Conservation (phyloP, 257 asterid genomes). For the Cynanchum wilfordii region DNA sequence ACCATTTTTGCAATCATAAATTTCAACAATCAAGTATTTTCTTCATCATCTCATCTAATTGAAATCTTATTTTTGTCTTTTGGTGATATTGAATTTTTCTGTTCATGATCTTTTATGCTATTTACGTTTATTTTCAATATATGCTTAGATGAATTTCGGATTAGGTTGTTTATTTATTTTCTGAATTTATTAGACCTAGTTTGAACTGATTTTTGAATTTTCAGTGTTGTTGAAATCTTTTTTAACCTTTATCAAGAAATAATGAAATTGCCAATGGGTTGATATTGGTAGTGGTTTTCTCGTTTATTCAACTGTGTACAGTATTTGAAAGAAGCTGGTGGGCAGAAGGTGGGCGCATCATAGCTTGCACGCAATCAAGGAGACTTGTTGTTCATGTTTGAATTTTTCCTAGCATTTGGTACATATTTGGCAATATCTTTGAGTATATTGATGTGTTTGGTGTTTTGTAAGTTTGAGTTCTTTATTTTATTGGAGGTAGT, state of each 20-base stretch:
- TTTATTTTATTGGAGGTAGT: neutral
- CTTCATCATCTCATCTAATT: too few species aligned
- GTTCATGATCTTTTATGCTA: too few species aligned
- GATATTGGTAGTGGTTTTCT: neutral
- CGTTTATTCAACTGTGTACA: constrained; percentile 23
- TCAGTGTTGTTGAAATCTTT: too few species aligned
- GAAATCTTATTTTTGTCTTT: too few species aligned
- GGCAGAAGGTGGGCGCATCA: constrained; percentile 91
- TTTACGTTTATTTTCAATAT: too few species aligned
- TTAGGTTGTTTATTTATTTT: too few species aligned
- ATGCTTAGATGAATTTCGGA: too few species aligned
- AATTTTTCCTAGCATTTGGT: neutral
- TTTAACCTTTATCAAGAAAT: neutral
- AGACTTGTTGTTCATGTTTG: constrained; percentile 94
- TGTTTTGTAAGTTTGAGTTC: neutral
- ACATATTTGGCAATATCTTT: neutral
- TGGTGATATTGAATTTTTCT: too few species aligned
- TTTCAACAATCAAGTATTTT: too few species aligned
- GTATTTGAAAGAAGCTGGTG: constrained; percentile 90
- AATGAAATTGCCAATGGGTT: neutral
- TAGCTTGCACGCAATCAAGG: constrained; percentile 94
- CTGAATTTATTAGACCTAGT: too few species aligned
- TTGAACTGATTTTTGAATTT: too few species aligned
- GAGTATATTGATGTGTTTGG: neutral
- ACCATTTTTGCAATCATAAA: too few species aligned